Conservation (phyloP, 1,284 basidiomycete genomes). For the Cryptococcus sp. region DNA sequence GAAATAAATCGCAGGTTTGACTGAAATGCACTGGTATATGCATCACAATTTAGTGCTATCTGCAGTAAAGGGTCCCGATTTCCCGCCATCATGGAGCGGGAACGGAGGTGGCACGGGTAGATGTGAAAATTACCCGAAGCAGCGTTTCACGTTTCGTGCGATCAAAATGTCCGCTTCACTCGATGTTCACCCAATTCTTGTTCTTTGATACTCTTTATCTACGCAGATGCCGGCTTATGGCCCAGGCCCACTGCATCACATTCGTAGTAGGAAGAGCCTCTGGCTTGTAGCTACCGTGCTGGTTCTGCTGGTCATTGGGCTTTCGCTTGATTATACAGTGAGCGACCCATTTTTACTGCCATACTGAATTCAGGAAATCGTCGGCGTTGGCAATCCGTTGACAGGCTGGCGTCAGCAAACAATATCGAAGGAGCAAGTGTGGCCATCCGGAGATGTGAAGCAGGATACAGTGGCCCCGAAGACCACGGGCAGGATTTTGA, state of each 20-base stretch:
- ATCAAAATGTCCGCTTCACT: too few relatives aligned
- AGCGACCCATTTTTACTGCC: background rate
- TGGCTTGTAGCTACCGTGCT: background rate
- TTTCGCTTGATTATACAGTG: background rate
- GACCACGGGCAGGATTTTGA: slow-evolving; percentile 6
- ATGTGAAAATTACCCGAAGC: too few relatives aligned
- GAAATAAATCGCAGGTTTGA: too few relatives aligned
- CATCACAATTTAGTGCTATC: too few relatives aligned
- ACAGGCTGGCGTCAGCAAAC: background rate
- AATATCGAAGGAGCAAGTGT: background rate
- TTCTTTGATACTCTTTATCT: too few relatives aligned
- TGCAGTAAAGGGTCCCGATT: too few relatives aligned
- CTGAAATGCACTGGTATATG: too few relatives aligned
- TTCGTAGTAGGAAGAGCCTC: background rate
- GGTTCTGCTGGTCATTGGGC: background rate
- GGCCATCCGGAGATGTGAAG: background rate
- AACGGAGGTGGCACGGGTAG: too few relatives aligned
- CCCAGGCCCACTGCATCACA: background rate
- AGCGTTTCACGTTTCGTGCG: too few relatives aligned
- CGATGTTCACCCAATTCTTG: too few relatives aligned
- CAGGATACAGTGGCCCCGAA: background rate
- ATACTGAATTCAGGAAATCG: background rate
- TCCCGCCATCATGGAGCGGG: too few relatives aligned
- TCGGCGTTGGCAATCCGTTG: background rate
- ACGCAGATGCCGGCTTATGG: too few relatives aligned